phyloP scores from a whole-genome alignment of 2,329 filamentous ascomycete species.

The Pseudogymnoascus sp. region DNA sequence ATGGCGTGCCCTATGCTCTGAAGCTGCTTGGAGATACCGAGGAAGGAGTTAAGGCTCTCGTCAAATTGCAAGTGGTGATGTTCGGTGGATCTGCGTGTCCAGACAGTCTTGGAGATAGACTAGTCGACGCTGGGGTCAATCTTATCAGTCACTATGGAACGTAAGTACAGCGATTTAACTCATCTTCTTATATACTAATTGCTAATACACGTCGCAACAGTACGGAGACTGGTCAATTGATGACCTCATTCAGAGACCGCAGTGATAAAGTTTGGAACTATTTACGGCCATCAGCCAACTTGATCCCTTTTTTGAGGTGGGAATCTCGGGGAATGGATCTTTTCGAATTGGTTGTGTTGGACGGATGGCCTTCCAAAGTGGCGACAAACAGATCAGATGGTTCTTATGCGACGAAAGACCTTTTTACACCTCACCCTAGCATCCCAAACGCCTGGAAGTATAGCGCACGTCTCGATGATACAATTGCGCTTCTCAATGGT shows the following conservation, averaged over 20 bases:
- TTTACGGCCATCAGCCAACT: slow-evolving; percentile 5
- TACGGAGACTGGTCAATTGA: slow-evolving; percentile 32
- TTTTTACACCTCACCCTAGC: slow-evolving; percentile 35
- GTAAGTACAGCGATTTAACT: slow-evolving; percentile 28
- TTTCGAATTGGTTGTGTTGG: slow-evolving; percentile 13
- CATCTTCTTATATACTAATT: background rate
- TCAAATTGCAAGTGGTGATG: slow-evolving; percentile 41
- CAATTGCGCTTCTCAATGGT: slow-evolving; percentile 37
- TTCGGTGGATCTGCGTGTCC: slow-evolving; percentile 51
- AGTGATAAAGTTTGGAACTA: slow-evolving; percentile 38
- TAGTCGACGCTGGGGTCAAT: slow-evolving; percentile 45
- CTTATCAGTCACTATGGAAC: slow-evolving; percentile 49
- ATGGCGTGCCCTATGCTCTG: slow-evolving; percentile 54
- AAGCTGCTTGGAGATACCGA: slow-evolving; percentile 53
- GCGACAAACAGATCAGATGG: slow-evolving; percentile 33
- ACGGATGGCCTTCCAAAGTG: slow-evolving; percentile 32
- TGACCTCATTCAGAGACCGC: slow-evolving; percentile 29
- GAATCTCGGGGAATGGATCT: background rate
- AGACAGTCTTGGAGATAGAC: slow-evolving; percentile 46
- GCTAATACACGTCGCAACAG: background rate
- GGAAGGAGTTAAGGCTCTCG: slow-evolving; percentile 41
- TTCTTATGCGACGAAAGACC: slow-evolving; percentile 37
- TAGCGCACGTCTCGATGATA: slow-evolving; percentile 36
- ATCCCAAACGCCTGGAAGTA: slow-evolving; percentile 38
- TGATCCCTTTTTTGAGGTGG: slow-evolving; percentile 7